phyloP scores from a whole-genome alignment of 2,329 filamentous ascomycete species.

The Colletotrichum horii region DNA sequence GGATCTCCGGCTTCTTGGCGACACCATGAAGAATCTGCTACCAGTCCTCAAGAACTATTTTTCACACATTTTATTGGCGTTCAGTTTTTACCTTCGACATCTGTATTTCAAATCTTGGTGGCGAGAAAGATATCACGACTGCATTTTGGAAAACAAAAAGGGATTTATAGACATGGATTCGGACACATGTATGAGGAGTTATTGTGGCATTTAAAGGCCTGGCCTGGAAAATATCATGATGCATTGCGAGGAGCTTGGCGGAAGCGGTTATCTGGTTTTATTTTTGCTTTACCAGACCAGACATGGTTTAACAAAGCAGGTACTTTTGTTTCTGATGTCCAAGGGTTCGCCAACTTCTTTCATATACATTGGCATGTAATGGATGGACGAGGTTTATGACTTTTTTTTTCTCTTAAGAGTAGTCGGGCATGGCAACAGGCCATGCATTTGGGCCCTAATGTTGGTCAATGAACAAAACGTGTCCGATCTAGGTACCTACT shows the following conservation, averaged over 20 bases:
- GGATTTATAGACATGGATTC: constrained; percentile 9
- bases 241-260: constrained; percentile 19
- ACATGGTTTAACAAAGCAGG: not conserved
- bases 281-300: not conserved
- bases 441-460: not conserved
- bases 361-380: not conserved
- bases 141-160: constrained; percentile 10
- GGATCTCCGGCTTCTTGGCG: not conserved
- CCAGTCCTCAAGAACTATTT: not conserved
- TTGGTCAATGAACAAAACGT: not conserved
- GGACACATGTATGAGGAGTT: constrained; percentile 12
- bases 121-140: constrained; percentile 7
- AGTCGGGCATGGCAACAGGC: not conserved
- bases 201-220: constrained; percentile 19
- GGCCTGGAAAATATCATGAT: constrained; percentile 19
- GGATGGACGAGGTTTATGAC: constrained; percentile 4
- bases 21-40: not conserved
- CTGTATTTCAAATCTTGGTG: not conserved
- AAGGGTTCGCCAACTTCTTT: not conserved
- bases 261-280: not conserved
- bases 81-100: not conserved
- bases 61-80: not conserved
- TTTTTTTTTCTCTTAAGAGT: not conserved
- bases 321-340: not conserved
- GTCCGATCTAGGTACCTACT: not conserved